Evolutionary conservation across 2,329 filamentous ascomycete species (phyloP), one percentile per base, ranked within the genome.

Genomic region (Monosporascus sp.): DNA sequence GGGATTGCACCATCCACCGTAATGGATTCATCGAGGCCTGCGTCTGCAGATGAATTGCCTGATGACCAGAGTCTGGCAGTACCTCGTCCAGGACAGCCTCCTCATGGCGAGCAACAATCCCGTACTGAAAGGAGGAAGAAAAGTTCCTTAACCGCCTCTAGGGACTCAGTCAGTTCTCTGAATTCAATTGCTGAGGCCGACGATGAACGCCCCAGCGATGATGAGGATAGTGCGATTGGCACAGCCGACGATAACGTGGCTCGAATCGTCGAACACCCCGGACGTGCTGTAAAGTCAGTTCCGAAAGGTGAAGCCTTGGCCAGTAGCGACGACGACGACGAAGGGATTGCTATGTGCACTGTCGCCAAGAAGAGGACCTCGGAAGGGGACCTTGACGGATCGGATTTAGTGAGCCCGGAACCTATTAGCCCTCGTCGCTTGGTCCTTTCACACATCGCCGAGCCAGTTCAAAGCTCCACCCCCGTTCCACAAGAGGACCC

Each of bases 301-400:
- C 20, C 49, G 20, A 49, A 50, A 6, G 31, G 52, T 6, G 55
- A 56, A 18, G 53, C 50, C 8, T 27, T 31, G 18, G 47, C 24
- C 17, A 58, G 53, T 41, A 31, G 27, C 9, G 27, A 31, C 27
- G 55, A 58, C 22, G 56, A 59, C 14, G 65, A 67, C 27, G 65
- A 67, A 51, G 65, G 63, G 1, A 64, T 67, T 49, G 45, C 59
- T 48, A 67, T 66, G 65, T 55, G 49, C 43, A 48, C 37, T 37
- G 47, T 52, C 31, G 52, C 52, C 9, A 55, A 53, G 48, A 37
- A 43, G 43, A 43, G 38, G 7, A 2, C 43, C 5, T 9, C 17
- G 3, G 35, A 20, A 48, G 44, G 43, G n/a, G 43, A 22, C 11
- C 41, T 49, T 44, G 37, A 47, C 7, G 37, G n/a, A 5, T 27